These are phyloP conservation scores for Fusarium mexicanum DNA, from an alignment of 2,329 filamentous ascomycete species.

Conservation along the genomic window DNA sequence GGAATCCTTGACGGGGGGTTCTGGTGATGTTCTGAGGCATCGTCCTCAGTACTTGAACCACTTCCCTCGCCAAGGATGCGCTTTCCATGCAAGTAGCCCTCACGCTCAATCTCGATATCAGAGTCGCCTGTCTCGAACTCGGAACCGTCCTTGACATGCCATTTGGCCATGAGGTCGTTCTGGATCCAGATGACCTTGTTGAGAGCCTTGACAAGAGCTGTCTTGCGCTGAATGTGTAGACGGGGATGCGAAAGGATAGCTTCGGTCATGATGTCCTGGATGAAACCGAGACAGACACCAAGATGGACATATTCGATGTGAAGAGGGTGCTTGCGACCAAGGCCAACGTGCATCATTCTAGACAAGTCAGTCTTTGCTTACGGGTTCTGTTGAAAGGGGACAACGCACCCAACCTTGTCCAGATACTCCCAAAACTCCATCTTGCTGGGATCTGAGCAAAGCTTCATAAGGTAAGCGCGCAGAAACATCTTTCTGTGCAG, in stretches of 20 bases:
- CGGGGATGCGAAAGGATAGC: slow-evolving; percentile 78
- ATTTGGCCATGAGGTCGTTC: slow-evolving; percentile 86
- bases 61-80: slow-evolving; percentile 59
- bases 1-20: slow-evolving; percentile 21
- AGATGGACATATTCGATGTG: slow-evolving; percentile 86
- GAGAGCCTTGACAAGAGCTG: slow-evolving; percentile 77
- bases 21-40: slow-evolving; percentile 30
- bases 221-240: slow-evolving; percentile 73
- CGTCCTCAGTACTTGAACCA: slow-evolving; percentile 29
- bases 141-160: slow-evolving; percentile 76
- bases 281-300: slow-evolving; percentile 75
- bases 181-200: slow-evolving; percentile 89
- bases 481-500: slow-evolving; percentile 80
- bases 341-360: slow-evolving; percentile 83
- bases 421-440: slow-evolving; percentile 87
- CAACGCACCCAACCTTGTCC: slow-evolving; percentile 78
- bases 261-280: slow-evolving; percentile 81
- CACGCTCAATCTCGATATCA: slow-evolving; percentile 64
- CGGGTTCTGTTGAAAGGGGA: neutral
- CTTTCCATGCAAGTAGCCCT: slow-evolving; percentile 72
- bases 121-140: slow-evolving; percentile 62
- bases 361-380: neutral
- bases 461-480: slow-evolving; percentile 77
- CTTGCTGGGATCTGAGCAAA: slow-evolving; percentile 78
- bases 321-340: slow-evolving; percentile 75